phyloP scores from a whole-genome alignment of 257 asterid species.

The Fraxinus cuspidata region DNA sequence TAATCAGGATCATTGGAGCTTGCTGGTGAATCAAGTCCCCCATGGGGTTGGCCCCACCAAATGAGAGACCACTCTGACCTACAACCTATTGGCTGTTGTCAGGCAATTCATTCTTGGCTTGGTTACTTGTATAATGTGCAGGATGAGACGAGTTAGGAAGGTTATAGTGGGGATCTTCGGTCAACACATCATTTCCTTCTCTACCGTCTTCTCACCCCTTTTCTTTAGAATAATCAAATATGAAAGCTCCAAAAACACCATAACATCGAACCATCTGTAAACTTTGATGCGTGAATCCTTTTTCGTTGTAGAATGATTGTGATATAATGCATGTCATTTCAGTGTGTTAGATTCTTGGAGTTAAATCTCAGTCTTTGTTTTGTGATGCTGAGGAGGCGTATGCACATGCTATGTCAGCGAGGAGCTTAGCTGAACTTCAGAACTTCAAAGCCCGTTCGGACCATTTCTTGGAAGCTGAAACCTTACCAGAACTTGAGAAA shows the following conservation, averaged over 20 bases:
- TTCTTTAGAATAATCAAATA: constrained; percentile 28
- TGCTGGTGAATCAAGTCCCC: constrained; percentile 45
- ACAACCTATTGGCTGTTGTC: constrained; percentile 40
- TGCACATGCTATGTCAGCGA: no score
- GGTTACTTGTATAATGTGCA: constrained; percentile 46
- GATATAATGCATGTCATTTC: neutral
- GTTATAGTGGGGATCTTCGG: constrained; percentile 7
- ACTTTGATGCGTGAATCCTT: constrained; percentile 15
- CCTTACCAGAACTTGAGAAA: neutral
- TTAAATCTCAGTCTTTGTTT: neutral
- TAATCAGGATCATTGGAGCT: constrained; percentile 42
- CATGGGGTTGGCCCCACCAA: constrained; percentile 41
- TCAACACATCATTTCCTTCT: constrained; percentile 22
- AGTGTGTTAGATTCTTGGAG: neutral
- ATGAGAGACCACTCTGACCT: constrained; percentile 33
- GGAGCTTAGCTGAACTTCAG: no score
- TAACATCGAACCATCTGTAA: constrained; percentile 19
- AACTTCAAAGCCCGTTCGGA: neutral
- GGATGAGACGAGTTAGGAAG: constrained; percentile 29
- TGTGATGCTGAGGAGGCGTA: no score
- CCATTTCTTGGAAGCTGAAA: neutral
- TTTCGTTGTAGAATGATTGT: neutral
- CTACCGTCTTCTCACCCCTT: constrained; percentile 24
- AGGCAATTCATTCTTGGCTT: constrained; percentile 99
- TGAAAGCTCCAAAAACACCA: neutral